These are phyloP conservation scores for Trichoderma reesei DNA, from an alignment of 495 filamentous ascomycete genomes.

Conservation along the genomic window DNA sequence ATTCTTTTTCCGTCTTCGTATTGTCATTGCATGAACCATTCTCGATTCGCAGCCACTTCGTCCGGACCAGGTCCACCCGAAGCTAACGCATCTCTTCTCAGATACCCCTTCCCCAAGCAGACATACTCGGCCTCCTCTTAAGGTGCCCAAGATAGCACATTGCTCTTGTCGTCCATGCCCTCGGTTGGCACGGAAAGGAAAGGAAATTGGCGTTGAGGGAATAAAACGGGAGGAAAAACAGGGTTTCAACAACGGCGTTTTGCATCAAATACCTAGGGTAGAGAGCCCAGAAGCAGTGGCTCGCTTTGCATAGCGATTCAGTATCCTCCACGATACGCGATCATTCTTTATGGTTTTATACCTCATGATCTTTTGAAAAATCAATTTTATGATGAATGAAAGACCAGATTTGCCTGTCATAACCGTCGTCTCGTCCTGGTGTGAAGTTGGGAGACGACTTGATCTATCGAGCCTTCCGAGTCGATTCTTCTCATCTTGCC, in stretches of 20 bases:
- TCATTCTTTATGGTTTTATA: constrained; percentile 7
- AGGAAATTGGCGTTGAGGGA: constrained; percentile 9
- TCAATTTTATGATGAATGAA: constrained; percentile 4
- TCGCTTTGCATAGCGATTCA: constrained; percentile 13
- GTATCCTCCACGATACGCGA: constrained; percentile 29
- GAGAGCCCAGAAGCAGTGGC: constrained; percentile 17
- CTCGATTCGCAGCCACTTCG: not conserved
- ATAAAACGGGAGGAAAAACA: constrained; percentile 3
- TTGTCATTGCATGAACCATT: not conserved
- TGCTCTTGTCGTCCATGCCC: constrained; percentile 11
- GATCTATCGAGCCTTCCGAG: not conserved
- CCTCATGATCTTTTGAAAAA: not conserved
- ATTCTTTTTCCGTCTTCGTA: too few relatives aligned
- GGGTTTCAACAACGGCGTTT: constrained; percentile 25
- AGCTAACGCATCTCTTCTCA: constrained; percentile 21
- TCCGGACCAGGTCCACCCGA: not conserved
- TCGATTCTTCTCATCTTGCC: not conserved
- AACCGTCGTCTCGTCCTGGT: not conserved
- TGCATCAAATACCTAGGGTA: constrained; percentile 14
- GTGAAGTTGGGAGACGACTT: not conserved
- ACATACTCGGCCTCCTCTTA: constrained; percentile 44
- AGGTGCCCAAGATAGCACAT: constrained; percentile 20
- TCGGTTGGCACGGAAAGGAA: not conserved
- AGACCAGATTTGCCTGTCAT: not conserved
- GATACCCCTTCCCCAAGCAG: constrained; percentile 78